Percentiles rank a stretch among this genome's conserved stretches.
Conservation (phyloP, 2,329 filamentous ascomycete species). For the Aureobasidium sp. region DNA sequence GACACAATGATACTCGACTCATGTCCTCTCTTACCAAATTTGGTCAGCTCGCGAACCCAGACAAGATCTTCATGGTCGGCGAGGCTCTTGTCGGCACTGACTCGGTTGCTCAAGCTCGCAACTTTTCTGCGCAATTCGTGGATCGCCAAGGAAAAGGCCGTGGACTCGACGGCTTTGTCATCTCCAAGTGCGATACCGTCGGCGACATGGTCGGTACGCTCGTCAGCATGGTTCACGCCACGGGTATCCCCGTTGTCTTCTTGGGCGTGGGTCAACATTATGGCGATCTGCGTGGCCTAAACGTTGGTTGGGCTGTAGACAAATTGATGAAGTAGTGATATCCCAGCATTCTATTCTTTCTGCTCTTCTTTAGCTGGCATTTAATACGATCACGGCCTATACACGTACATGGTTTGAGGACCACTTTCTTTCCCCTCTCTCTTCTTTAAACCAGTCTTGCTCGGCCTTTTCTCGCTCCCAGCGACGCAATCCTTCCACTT, state of each 20-base stretch:
- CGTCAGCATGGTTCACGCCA: slow-evolving; percentile 95
- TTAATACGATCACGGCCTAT: slow-evolving; percentile 3
- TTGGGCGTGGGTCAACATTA: slow-evolving; percentile 68
- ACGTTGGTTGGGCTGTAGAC: slow-evolving; percentile 57
- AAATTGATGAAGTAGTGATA: slow-evolving; percentile 48
- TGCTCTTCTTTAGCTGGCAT: neutral
- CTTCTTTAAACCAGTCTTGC: neutral
- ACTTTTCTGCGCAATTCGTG: slow-evolving; percentile 85
- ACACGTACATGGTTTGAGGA: neutral
- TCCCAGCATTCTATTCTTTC: neutral
- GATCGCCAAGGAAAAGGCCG: slow-evolving; percentile 50
- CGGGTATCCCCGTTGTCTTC: slow-evolving; percentile 91
- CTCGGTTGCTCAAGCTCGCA: slow-evolving; percentile 87
- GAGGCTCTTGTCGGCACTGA: slow-evolving; percentile 93
- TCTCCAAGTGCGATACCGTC: slow-evolving; percentile 96
- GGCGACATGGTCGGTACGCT: slow-evolving; percentile 98
- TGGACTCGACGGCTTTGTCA: slow-evolving; percentile 90
- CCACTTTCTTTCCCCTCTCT: neutral
- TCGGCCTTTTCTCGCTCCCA: neutral
- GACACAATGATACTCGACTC: slow-evolving; percentile 90
- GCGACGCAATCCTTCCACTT: neutral
- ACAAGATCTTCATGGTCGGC: slow-evolving; percentile 97
- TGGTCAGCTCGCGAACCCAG: slow-evolving; percentile 87
- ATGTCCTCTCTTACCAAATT: slow-evolving; percentile 98
- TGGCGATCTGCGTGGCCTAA: slow-evolving; percentile 56